Percentiles rank a stretch among this genome's conserved stretches.
phyloP scores from a whole-genome alignment of 768 basidiomycete genomes.

The Collybia sp. region DNA sequence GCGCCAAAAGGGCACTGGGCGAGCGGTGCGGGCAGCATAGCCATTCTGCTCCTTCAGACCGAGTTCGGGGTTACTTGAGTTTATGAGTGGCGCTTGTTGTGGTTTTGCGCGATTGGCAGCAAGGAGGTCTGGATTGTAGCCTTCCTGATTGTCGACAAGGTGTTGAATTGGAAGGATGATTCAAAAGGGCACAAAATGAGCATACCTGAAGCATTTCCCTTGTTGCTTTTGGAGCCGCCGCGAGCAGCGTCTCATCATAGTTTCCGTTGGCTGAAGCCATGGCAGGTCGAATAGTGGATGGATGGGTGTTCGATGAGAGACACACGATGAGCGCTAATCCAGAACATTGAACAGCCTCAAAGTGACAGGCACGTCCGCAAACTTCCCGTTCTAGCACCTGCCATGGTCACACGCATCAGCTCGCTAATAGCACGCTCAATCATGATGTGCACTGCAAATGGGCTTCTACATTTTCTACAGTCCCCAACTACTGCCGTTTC shows the following conservation, averaged over 20 bases:
- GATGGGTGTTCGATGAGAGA: too few relatives aligned
- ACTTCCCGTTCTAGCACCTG: too few relatives aligned
- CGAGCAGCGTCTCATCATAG: constrained; percentile 34
- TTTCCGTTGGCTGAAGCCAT: constrained; percentile 13
- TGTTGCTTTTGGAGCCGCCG: constrained; percentile 29
- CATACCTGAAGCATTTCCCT: constrained; percentile 33
- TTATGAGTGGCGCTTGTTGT: constrained; percentile 10
- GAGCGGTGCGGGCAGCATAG: constrained; percentile 1
- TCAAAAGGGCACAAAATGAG: neutral
- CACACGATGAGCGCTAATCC: too few relatives aligned
- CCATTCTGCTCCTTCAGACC: constrained; percentile 16
- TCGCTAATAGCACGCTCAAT: too few relatives aligned
- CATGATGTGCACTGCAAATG: too few relatives aligned
- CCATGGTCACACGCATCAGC: too few relatives aligned
- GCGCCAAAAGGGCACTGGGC: constrained; percentile 43
- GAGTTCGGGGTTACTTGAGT: constrained; percentile 15
- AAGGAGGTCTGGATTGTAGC: constrained; percentile 48
- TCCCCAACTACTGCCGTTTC: too few relatives aligned
- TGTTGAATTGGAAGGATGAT: neutral
- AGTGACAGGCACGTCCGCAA: too few relatives aligned
- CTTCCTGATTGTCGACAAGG: constrained; percentile 31
- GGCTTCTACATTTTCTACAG: too few relatives aligned
- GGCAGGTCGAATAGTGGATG: too few relatives aligned
- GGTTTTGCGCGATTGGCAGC: constrained; percentile 12
- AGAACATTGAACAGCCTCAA: too few relatives aligned